Conservation (phyloP, 176 grass and related monocot genomes). For the Neostapfia colusana region DNA sequence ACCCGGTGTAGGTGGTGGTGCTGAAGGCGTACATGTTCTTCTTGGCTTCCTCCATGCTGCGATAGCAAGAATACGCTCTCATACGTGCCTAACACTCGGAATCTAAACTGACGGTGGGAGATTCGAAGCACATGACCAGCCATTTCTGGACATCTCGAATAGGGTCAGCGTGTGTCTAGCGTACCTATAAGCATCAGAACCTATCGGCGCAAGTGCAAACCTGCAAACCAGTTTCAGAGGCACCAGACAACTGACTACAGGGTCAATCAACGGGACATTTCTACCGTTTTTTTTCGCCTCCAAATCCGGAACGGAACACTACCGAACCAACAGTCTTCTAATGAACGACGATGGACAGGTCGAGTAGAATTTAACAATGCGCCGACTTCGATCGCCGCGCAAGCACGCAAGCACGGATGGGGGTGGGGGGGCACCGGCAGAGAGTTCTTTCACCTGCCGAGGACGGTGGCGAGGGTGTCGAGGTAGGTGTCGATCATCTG, state of each 20-base stretch:
- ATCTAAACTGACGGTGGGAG: neutral
- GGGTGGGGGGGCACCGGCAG: neutral
- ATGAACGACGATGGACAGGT: neutral
- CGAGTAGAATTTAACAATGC: too few species aligned
- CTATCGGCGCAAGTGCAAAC: neutral
- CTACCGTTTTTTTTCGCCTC: neutral
- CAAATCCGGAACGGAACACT: neutral
- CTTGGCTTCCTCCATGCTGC: slow-evolving; percentile 96
- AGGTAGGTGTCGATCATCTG: slow-evolving; percentile 99
- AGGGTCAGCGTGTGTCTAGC: neutral
- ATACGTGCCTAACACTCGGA: neutral
- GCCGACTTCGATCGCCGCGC: neutral
- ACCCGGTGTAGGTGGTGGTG: slow-evolving; percentile 88
- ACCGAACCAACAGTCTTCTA: neutral
- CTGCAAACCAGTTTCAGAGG: neutral
- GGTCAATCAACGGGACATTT: neutral
- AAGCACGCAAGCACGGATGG: neutral
- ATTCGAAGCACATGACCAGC: neutral
- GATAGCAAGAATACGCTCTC: neutral
- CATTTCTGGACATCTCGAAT: neutral
- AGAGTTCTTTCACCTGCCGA: slow-evolving; percentile 61
- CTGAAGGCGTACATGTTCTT: slow-evolving; percentile 98
- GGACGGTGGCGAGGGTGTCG: slow-evolving; percentile 84
- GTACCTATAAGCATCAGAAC: neutral
- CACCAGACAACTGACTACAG: neutral